Evolutionary conservation across 495 filamentous ascomycete genomes (phyloP), one percentile per base, ranked within the genome.

Genomic region (Filosporella fistucella): DNA sequence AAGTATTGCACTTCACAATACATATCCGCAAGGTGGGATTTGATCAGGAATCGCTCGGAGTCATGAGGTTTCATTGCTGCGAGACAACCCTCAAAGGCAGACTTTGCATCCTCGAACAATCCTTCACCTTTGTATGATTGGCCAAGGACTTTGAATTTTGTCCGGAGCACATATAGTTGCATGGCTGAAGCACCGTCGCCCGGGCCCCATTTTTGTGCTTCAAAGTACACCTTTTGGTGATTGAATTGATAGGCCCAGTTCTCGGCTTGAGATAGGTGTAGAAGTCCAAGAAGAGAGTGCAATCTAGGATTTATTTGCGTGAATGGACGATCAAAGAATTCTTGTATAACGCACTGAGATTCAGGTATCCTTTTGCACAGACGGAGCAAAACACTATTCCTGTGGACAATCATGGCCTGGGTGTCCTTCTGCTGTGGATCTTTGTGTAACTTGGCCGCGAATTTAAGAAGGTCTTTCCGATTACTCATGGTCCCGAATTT

Each of bases 111-210:
- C 16, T 37, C 16, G 18, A 37, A 37, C 10, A 37, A 16, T 17
- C 34, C 18, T 12, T 37, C 16, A 16, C 34, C 34, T 37, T 37
- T 37, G 16, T 37, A 37, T 37, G 16, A 9, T 16, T 37, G 16
- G 34, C 34, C 34, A 17, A 37, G 34, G 40, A 43, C 24, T 5
- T 17, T 43, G 40, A 43, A 25, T 43, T 43, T 43, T 13, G 40
- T 43, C 23, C 40, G 40, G 17, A 28, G 40, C 17, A 43, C 24
- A 18, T 43, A 43, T 29, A 43, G 23, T 25, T 43, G 40, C 40
- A 43, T 43, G 20, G 24, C 25, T 28, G 14, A 28, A 28, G 20
- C 23, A 7, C 10, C 30, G 24, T 43, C 40, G 40, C 40, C 40
- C 14, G 40, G 40, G n/a, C 14, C 40, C 40, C 25, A 43, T 25